A percentile compares a stretch with the other conserved stretches of the same genome.
Evolutionary conservation across 176 grass and related monocot genomes (phyloP).

Genomic region (Triticum timopheevii): DNA sequence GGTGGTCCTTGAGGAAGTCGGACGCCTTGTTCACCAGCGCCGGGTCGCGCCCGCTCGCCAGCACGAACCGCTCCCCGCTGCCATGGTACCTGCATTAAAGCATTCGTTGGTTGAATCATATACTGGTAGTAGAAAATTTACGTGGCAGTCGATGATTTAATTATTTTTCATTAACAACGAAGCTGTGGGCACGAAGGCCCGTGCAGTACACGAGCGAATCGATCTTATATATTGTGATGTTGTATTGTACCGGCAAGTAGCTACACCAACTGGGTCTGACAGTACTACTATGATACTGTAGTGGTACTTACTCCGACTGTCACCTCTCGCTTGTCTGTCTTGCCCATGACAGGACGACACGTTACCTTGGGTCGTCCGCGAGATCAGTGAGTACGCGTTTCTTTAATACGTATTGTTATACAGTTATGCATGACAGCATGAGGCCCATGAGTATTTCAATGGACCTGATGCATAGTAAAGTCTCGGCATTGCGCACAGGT

Average conservation of each 20-base stretch:
- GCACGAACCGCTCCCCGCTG: conserved; percentile 52
- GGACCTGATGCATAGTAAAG: not conserved
- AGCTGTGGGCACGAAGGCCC: not conserved
- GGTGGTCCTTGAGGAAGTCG: conserved; percentile 77
- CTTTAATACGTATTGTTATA: not conserved
- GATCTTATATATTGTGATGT: not conserved
- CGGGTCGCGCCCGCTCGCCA: conserved; percentile 66
- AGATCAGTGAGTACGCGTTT: too few species aligned
- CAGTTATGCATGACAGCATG: not conserved
- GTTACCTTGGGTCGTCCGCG: too few species aligned
- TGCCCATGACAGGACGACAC: not conserved
- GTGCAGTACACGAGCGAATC: not conserved
- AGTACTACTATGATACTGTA: too few species aligned
- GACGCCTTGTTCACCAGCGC: conserved; percentile 86
- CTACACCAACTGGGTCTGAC: not conserved
- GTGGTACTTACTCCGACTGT: not conserved
- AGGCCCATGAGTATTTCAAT: too few species aligned
- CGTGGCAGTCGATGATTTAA: not conserved
- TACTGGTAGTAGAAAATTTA: not conserved
- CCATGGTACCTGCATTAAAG: conserved; percentile 60
- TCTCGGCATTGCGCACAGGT: not conserved
- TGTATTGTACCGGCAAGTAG: not conserved
- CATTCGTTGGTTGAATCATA: not conserved
- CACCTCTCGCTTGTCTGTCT: not conserved
- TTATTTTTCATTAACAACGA: not conserved